Percentiles rank a stretch among this genome's conserved stretches.
phyloP scores from a whole-genome alignment of 2,329 filamentous ascomycete genomes.

The Talaromyces sp. region DNA sequence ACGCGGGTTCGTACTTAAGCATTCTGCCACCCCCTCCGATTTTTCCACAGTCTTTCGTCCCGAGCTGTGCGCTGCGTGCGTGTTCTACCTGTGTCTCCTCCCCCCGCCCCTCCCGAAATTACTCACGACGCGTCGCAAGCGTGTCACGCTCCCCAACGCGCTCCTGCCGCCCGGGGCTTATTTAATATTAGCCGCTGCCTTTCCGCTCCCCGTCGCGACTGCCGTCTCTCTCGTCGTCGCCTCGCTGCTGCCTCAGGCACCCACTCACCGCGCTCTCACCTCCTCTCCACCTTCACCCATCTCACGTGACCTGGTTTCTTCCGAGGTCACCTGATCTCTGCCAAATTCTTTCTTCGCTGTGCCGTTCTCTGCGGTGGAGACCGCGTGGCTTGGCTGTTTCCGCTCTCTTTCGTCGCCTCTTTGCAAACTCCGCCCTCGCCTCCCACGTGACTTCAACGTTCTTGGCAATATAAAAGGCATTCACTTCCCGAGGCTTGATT shows the following conservation, averaged over 20 bases:
- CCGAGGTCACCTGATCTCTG: slow-evolving; percentile 14
- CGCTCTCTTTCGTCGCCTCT: slow-evolving; percentile 13
- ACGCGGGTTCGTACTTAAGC: slow-evolving; percentile 35
- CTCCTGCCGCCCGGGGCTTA: slow-evolving; percentile 6
- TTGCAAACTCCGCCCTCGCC: slow-evolving; percentile 16
- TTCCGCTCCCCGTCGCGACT: slow-evolving; percentile 4
- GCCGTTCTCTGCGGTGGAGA: neutral
- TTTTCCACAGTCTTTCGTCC: slow-evolving; percentile 32
- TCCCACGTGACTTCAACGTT: slow-evolving; percentile 31
- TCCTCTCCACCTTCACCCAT: neutral
- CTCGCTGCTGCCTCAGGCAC: neutral
- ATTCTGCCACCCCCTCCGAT: slow-evolving; percentile 35
- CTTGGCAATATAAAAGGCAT: slow-evolving; percentile 40
- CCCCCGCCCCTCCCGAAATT: neutral
- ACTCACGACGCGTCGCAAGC: neutral
- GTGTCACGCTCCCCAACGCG: slow-evolving; percentile 4
- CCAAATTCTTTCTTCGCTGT: neutral
- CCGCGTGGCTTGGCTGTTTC: slow-evolving; percentile 11
- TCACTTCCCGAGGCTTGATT: neutral
- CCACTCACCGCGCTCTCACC: neutral
- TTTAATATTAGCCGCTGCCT: slow-evolving; percentile 11
- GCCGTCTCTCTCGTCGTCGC: neutral
- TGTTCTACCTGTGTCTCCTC: slow-evolving; percentile 11
- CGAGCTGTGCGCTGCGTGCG: slow-evolving; percentile 18
- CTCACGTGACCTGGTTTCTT: neutral